A percentile compares a stretch with the other conserved stretches of the same genome.
Evolutionary conservation across 2,329 filamentous ascomycete species (phyloP).

Genomic region (Colletotrichum tabaci): DNA sequence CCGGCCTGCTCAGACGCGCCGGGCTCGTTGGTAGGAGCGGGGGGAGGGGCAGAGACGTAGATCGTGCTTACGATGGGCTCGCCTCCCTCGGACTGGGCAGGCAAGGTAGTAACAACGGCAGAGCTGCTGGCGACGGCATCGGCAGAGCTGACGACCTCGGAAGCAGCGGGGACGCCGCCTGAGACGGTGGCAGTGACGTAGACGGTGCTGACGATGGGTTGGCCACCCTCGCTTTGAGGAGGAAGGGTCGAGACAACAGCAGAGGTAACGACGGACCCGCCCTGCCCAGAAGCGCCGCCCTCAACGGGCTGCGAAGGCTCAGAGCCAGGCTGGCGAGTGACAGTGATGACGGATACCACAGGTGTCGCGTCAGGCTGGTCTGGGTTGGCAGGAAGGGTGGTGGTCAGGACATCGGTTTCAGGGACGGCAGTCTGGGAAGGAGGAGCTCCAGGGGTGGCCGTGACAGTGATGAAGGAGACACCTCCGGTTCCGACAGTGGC

Average conservation of each 20-base stretch:
- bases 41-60: conserved; percentile 16
- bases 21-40: conserved; percentile 10
- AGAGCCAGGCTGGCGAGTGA: conserved; percentile 20
- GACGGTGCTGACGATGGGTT: conserved; percentile 2
- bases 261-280: conserved; percentile 16
- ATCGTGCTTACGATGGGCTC: conserved; percentile 7
- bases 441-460: conserved; percentile 36
- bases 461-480: conserved; percentile 40
- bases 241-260: conserved; percentile 20
- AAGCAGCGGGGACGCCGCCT: too few relatives aligned
- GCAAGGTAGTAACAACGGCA: conserved; percentile 26
- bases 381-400: conserved; percentile 20
- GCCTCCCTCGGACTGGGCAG: conserved; percentile 9
- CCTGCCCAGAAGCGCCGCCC: conserved; percentile 13
- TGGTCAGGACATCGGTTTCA: conserved; percentile 32
- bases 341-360: conserved; percentile 20
- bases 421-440: conserved; percentile 28
- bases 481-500: conserved; percentile 41
- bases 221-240: background rate
- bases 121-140: conserved; percentile 25
- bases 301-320: conserved; percentile 14
- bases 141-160: conserved; percentile 29
- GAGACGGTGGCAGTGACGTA: conserved; percentile 14
- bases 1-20: conserved; percentile 7
- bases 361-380: background rate